Percentiles rank a stretch among this genome's conserved stretches.
phyloP scores from a whole-genome alignment of 1,284 basidiomycete species.

The Sphagnurus paluster region DNA sequence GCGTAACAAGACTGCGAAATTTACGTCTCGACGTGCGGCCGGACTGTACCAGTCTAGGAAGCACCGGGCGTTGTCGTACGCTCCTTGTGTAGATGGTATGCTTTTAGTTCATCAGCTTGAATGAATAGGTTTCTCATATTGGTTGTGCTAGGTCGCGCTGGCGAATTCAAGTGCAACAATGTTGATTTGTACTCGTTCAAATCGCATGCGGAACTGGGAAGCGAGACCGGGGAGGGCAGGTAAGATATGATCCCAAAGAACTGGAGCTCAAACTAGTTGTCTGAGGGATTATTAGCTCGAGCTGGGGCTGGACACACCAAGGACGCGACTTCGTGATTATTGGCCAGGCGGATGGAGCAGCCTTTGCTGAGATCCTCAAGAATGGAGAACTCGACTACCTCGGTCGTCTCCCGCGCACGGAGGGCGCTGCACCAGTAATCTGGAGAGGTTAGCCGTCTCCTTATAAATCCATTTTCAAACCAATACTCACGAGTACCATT shows the following conservation, averaged over 20 bases:
- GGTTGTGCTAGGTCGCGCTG: not conserved
- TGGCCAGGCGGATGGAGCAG: slow-evolving; percentile 22
- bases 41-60: not conserved
- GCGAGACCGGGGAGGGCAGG: slow-evolving; percentile 7
- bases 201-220: slow-evolving; percentile 11
- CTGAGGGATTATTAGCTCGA: not conserved
- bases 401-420: slow-evolving; percentile 22
- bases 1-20: slow-evolving; percentile 1
- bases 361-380: slow-evolving; percentile 19
- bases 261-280: not conserved
- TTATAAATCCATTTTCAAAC: not conserved
- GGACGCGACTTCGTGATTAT: slow-evolving; percentile 20
- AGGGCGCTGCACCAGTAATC: slow-evolving; percentile 14
- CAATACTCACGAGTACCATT: not conserved
- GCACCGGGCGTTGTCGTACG: slow-evolving; percentile 1
- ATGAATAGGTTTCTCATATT: not conserved
- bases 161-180: slow-evolving; percentile 12
- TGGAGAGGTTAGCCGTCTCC: slow-evolving; percentile 13
- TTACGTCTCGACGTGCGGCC: slow-evolving; percentile 1
- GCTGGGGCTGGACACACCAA: slow-evolving; percentile 19
- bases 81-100: slow-evolving; percentile 4
- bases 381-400: slow-evolving; percentile 23
- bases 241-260: too few relatives aligned
- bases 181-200: slow-evolving; percentile 16
- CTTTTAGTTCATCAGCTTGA: not conserved